These are phyloP conservation scores for Pseudonitzschia multistriata DNA, from an alignment of 108 stramenopile genomes.

Conservation along the genomic window DNA sequence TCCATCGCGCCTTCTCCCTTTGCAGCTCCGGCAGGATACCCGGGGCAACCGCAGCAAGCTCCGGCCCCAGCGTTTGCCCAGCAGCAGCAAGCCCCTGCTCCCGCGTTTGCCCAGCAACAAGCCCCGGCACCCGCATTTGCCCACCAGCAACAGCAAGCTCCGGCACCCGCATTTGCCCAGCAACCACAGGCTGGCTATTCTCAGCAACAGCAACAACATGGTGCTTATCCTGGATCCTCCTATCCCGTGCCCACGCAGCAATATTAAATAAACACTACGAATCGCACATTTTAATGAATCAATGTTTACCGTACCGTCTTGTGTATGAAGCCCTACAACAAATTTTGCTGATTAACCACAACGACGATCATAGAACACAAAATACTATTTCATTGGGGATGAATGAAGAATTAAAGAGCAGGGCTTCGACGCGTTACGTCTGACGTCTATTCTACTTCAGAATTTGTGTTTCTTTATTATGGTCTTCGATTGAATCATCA, in stretches of 20 bases:
- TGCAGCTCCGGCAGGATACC: conserved; percentile 10
- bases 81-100: conserved; percentile 14
- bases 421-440: not conserved
- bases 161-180: conserved; percentile 15
- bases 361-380: too few relatives aligned
- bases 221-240: conserved; percentile 2
- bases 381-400: too few relatives aligned
- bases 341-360: too few relatives aligned
- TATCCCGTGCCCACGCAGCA: conserved; percentile 14
- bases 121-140: not conserved
- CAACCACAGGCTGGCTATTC: not conserved
- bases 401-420: not conserved
- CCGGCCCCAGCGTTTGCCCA: conserved; percentile 11
- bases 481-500: conserved; percentile 86
- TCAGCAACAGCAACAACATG: conserved; percentile 21
- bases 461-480: conserved; percentile 62
- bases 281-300: too few relatives aligned
- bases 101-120: conserved; percentile 21
- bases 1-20: not conserved
- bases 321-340: too few relatives aligned
- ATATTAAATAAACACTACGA: not conserved
- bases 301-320: too few relatives aligned
- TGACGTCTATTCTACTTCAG: too few relatives aligned
- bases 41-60: conserved; percentile 1
- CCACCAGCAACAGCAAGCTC: conserved; percentile 19